These are phyloP conservation scores for Fraxinus angustifolia DNA, from an alignment of 305 asterid genomes.

Conservation along the genomic window DNA sequence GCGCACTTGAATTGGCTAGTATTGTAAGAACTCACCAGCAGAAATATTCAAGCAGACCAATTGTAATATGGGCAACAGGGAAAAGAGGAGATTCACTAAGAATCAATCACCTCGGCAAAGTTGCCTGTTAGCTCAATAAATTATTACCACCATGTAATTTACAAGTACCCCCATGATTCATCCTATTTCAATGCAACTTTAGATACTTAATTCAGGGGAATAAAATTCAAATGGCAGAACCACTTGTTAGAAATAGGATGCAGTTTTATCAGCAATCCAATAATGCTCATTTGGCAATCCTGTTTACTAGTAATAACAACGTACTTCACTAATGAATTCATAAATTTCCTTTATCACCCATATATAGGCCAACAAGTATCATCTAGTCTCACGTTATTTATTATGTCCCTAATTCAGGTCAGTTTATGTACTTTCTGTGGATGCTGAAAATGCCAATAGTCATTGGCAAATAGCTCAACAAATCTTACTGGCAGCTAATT, in stretches of 20 bases:
- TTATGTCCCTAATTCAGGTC: not conserved
- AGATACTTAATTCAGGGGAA: not conserved
- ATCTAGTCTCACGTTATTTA: not conserved
- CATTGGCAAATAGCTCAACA: not conserved
- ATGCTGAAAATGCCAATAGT: not conserved
- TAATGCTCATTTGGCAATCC: not conserved
- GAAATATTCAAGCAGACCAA: no score
- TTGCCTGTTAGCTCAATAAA: no score
- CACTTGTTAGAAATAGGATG: not conserved
- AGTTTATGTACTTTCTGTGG: not conserved
- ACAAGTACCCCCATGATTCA: no score
- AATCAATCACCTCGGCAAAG: no score
- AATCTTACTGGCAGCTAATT: not conserved
- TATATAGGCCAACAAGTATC: not conserved
- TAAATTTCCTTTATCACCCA: not conserved
- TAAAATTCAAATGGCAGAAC: not conserved
- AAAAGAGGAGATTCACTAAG: no score
- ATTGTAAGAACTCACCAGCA: no score
- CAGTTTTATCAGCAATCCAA: not conserved
- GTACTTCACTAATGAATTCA: not conserved
- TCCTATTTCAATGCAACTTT: no score
- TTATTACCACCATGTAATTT: no score
- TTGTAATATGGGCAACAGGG: no score
- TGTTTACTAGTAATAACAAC: not conserved
- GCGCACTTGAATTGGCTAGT: no score